Evolutionary conservation across 2,329 filamentous ascomycete genomes (phyloP).

Genomic region (Didymella keratinophila): DNA sequence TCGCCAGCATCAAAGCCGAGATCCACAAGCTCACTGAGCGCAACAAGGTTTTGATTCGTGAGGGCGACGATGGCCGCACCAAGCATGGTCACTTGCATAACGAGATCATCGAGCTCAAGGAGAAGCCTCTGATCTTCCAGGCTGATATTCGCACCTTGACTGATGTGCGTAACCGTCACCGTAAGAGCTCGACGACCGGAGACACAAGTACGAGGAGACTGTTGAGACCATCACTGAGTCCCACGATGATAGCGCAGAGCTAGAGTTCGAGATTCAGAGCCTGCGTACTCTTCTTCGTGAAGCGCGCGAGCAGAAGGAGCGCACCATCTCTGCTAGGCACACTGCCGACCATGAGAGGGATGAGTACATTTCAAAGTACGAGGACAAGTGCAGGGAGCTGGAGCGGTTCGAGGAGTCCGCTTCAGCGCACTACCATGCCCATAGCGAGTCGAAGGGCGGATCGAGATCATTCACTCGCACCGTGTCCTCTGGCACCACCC

Average conservation of each 20-base stretch:
- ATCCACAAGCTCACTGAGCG: constrained; percentile 30
- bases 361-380: constrained; percentile 32
- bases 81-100: constrained; percentile 27
- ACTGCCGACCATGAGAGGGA: constrained; percentile 37
- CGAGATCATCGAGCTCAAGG: constrained; percentile 26
- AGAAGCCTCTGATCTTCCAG: constrained; percentile 30
- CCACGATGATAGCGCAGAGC: constrained; percentile 29
- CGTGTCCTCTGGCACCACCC: constrained; percentile 27
- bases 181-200: constrained; percentile 33
- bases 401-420: constrained; percentile 33
- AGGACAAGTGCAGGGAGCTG: constrained; percentile 38
- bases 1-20: constrained; percentile 26
- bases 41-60: constrained; percentile 27
- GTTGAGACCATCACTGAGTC: constrained; percentile 35
- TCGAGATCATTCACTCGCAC: constrained; percentile 21
- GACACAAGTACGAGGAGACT: constrained; percentile 36
- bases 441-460: constrained; percentile 19
- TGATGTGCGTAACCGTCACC: constrained; percentile 30
- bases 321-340: constrained; percentile 31
- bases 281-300: constrained; percentile 32
- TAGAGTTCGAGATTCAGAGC: constrained; percentile 37
- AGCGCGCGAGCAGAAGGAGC: constrained; percentile 37
- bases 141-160: constrained; percentile 32
- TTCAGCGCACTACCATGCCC: constrained; percentile 25
- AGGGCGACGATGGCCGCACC: constrained; percentile 29